Evolutionary conservation across 441 rosid species (phyloP), one percentile per base, ranked within the genome.

Genomic region (Dalechampia spathulata): DNA sequence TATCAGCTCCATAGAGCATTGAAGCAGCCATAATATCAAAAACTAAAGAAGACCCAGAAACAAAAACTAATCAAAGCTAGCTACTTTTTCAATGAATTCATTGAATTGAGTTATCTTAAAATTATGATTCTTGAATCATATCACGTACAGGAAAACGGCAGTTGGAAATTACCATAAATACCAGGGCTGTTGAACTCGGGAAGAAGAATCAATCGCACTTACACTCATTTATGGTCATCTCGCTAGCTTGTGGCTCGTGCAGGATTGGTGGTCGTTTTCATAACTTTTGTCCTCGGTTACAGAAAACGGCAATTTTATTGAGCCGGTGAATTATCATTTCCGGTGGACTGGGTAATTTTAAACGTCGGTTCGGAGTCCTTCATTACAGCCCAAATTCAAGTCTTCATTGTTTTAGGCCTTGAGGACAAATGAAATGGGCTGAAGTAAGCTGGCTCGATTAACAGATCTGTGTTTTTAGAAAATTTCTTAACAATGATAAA

Each of bases 1-100:
- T 70, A 15, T 72, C 75, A 52, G 69, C 68, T 52, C 81, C 81
- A 60, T 55, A 58, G 40, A 70, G 59, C 47, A 56, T 21, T 34
- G 75, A 55, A 41, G 78, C 64, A 27, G 74, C 72, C 75, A 73
- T 65, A 54, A 49, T 22, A 37, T 25, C 20, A n/a, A 21, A 6
- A 64, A 27, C 14, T 6, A 48, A 39, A 63, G 22, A 48, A 41
- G 49, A 41, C 8, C 19, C 28, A 50, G 4, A 43, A 43, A 56
- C 28, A 15, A 36, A 14, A 3, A 15, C 16, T 5, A 25, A 25
- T 1, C 12, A 13, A 6, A 20, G 11, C 13, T 3, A 4, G 27
- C 55, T 52, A 52, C 13, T 10, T 14, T 8, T 21, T 19, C 21
- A 48, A 23, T 26, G 32, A 45, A 0, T 45, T 16, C 10, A 44